phyloP scores from a whole-genome alignment of 2,329 filamentous ascomycete species.

The Aureobasidium sp. region DNA sequence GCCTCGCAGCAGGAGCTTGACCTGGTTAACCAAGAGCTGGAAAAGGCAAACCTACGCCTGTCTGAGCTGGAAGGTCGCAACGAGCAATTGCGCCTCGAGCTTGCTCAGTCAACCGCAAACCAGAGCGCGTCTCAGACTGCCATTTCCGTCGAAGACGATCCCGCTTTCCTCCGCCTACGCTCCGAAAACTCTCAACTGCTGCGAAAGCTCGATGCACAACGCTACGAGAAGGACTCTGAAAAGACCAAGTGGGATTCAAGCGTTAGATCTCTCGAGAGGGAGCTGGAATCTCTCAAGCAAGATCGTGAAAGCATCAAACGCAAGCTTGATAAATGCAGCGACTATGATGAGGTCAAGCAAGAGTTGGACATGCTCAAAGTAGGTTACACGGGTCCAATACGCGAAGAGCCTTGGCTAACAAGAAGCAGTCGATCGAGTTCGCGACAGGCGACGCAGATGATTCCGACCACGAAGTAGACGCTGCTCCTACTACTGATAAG shows the following conservation, averaged over 20 bases:
- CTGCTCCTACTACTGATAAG: constrained; percentile 44
- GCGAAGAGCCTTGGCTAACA: constrained; percentile 19
- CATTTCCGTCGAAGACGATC: constrained; percentile 74
- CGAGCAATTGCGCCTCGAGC: constrained; percentile 81
- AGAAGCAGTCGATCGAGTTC: constrained; percentile 75
- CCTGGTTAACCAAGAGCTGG: constrained; percentile 84
- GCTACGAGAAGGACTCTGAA: constrained; percentile 76
- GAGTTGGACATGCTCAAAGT: constrained; percentile 90
- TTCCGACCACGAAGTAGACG: constrained; percentile 49
- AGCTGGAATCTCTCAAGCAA: constrained; percentile 64
- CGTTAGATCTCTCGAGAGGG: constrained; percentile 71
- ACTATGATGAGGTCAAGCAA: constrained; percentile 94
- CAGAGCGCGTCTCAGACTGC: constrained; percentile 52
- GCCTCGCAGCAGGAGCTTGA: constrained; percentile 87
- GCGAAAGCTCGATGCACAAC: constrained; percentile 74
- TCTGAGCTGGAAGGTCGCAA: constrained; percentile 91
- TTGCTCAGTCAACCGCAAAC: constrained; percentile 80
- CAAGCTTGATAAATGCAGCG: constrained; percentile 81
- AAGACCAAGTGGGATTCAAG: constrained; percentile 70
- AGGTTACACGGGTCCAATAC: constrained; percentile 17
- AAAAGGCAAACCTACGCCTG: constrained; percentile 77
- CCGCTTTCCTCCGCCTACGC: constrained; percentile 75
- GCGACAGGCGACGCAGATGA: constrained; percentile 72
- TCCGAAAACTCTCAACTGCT: constrained; percentile 91
- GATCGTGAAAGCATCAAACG: constrained; percentile 73